Evolutionary conservation across 768 basidiomycete species (phyloP).

Genomic region (Fibroporia radiculosa): DNA sequence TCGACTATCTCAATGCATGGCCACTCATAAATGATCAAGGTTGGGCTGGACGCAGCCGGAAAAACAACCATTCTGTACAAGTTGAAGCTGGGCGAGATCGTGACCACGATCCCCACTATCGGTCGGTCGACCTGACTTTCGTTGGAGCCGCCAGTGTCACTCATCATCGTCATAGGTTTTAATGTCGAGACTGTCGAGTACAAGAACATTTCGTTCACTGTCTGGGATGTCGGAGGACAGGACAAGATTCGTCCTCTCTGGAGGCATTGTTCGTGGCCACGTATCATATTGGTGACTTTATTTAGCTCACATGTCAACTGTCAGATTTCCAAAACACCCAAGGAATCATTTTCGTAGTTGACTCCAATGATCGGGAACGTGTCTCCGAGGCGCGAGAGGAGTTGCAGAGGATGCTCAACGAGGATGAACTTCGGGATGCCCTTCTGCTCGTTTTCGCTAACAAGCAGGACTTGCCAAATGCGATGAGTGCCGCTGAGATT

Average conservation of each 20-base stretch:
- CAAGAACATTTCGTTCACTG: constrained; percentile 99
- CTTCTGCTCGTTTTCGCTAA: constrained; percentile 99
- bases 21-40: constrained; percentile 35
- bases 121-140: constrained; percentile 64
- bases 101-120: constrained; percentile 99
- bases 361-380: constrained; percentile 99
- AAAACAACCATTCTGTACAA: constrained; percentile 99
- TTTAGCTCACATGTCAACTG: constrained; percentile 3
- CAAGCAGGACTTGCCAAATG: constrained; percentile 99
- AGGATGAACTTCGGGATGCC: constrained; percentile 98
- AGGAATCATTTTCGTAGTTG: constrained; percentile 99
- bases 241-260: constrained; percentile 99
- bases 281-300: constrained; percentile 8
- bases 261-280: constrained; percentile 87
- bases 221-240: constrained; percentile 99
- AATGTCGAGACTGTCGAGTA: constrained; percentile 99
- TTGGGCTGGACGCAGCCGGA: constrained; percentile 98
- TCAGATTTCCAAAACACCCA: constrained; percentile 99
- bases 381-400: constrained; percentile 98
- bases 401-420: constrained; percentile 98
- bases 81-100: constrained; percentile 99
- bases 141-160: no score
- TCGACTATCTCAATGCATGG: neutral
- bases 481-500: constrained; percentile 99
- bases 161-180: constrained; percentile 91